Conservation (phyloP, 352 stramenopile genomes). For the Phytophthora meadii region DNA sequence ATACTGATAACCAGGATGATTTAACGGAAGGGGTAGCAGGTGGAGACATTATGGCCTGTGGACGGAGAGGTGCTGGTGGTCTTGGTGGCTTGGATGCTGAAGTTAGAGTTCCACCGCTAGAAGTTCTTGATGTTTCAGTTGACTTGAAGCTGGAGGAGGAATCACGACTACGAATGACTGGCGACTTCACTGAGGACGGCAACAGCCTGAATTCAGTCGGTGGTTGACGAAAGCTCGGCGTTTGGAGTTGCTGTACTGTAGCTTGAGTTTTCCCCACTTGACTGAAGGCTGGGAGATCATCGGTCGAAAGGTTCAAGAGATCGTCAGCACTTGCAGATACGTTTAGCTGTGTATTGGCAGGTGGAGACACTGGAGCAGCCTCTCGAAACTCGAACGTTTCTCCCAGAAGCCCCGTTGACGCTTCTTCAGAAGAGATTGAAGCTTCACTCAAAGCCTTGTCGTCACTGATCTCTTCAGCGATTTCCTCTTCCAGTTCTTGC, state of each 20-base stretch:
- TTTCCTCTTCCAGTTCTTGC: constrained; percentile 39
- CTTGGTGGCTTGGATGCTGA: constrained; percentile 12
- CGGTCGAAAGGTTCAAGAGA: constrained; percentile 41
- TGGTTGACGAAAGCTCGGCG: constrained; percentile 28
- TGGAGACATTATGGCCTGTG: constrained; percentile 9
- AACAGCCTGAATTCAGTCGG: constrained; percentile 47
- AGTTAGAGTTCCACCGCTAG: constrained; percentile 13
- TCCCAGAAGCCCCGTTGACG: constrained; percentile 20
- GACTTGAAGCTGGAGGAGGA: constrained; percentile 23
- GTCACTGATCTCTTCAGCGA: constrained; percentile 45
- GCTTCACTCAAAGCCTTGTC: constrained; percentile 22
- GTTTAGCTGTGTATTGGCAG: not conserved
- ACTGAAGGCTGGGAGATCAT: constrained; percentile 19
- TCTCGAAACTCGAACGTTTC: constrained; percentile 33
- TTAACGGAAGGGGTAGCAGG: constrained; percentile 22
- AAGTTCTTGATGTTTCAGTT: constrained; percentile 12
- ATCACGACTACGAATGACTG: constrained; percentile 25
- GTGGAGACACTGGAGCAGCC: not conserved
- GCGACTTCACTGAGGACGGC: constrained; percentile 33
- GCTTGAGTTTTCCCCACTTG: constrained; percentile 5
- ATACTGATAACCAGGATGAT: constrained; percentile 27
- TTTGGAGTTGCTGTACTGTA: constrained; percentile 19
- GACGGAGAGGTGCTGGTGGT: constrained; percentile 10
- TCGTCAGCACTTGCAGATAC: constrained; percentile 30
- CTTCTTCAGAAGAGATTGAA: constrained; percentile 26